Percentiles rank a stretch among this genome's conserved stretches.
These are phyloP conservation scores for Tilletia horrida DNA, from an alignment of 1,284 basidiomycete genomes.

Conservation along the genomic window DNA sequence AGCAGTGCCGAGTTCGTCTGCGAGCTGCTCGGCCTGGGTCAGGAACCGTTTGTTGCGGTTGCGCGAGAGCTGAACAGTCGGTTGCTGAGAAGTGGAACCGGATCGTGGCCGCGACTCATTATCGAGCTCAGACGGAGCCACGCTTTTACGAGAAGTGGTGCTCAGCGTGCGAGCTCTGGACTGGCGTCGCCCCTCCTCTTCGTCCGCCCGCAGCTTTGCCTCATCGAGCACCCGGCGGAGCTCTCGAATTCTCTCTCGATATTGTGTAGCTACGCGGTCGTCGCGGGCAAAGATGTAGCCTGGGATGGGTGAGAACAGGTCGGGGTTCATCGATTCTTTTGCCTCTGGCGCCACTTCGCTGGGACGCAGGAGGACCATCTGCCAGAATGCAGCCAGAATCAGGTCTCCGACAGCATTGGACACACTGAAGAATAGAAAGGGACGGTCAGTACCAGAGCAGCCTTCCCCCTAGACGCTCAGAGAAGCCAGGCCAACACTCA, in stretches of 20 bases:
- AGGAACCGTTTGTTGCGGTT: conserved; percentile 15
- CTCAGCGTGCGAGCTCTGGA: background rate
- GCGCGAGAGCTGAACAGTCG: background rate
- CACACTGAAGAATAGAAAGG: conserved; percentile 20
- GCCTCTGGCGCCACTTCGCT: conserved; percentile 20
- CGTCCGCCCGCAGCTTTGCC: background rate
- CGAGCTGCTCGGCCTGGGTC: background rate
- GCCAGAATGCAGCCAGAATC: conserved; percentile 47
- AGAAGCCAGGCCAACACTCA: background rate
- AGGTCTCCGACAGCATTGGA: conserved; percentile 48
- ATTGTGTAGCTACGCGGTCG: conserved; percentile 30
- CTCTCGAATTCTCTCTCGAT: conserved; percentile 3
- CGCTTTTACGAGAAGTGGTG: background rate
- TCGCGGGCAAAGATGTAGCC: conserved; percentile 46
- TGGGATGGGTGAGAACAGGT: conserved; percentile 33
- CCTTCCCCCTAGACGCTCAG: background rate
- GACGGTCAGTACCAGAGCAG: background rate
- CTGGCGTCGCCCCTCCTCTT: background rate
- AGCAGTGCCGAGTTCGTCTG: background rate
- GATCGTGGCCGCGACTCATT: background rate
- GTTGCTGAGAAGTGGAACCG: background rate
- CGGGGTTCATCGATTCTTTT: conserved; percentile 14
- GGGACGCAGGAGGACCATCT: conserved; percentile 26
- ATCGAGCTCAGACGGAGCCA: background rate
- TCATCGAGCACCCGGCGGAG: background rate